Base-by-base conservation (phyloP, 164 flowering plant species). In the Nymphaea colorata region DNA sequence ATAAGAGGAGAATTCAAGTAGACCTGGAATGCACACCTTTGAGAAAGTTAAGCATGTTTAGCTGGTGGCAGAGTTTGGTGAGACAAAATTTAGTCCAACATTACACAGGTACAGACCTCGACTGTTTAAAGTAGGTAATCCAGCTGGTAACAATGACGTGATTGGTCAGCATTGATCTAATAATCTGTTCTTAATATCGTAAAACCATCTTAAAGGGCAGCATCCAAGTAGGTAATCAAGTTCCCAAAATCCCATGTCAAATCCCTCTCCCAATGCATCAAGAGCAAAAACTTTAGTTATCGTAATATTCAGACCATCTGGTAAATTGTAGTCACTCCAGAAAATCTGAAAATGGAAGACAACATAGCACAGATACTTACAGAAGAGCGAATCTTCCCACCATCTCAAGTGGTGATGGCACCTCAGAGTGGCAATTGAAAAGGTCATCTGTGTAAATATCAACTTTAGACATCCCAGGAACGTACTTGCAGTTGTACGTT, bases 401-500 rank as follows among this genome's bases (percentile, higher is more conserved):
- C 85, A 84, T 85, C 85, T 87, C 96, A 75, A 78, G 3, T 4
- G 64, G 41, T 43, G 94, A 83, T 53, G 87, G 88, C 61, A 81
- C 84, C 62, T 83, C 71, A 25, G 85, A 78, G 61, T 79, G 86
- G 78, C 98, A 92, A 73, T 82, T 70, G 66, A 83, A 87, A 45
- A 85, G 71, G 43, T 79, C 79, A 57, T 83, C 82, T 41, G 76
- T 71, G 77, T 83, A 74, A 57, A 92, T 80, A 73, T 82, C 84
- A 59, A 90, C 88, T 71, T 79, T 82, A 63, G 93, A 78, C 51
- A 81, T 63, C 43, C 91, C 90, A 73, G 84, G 80, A 53, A 86
- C 79, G 68, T 92, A 92, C 88, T 88, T 85, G 76, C 98, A 92
- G 64, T 85, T 84, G 77, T 92, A 92, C 47, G 93, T 92, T 78